Conservation (phyloP, 441 rosid genomes). For the Flueggea neowawraea region DNA sequence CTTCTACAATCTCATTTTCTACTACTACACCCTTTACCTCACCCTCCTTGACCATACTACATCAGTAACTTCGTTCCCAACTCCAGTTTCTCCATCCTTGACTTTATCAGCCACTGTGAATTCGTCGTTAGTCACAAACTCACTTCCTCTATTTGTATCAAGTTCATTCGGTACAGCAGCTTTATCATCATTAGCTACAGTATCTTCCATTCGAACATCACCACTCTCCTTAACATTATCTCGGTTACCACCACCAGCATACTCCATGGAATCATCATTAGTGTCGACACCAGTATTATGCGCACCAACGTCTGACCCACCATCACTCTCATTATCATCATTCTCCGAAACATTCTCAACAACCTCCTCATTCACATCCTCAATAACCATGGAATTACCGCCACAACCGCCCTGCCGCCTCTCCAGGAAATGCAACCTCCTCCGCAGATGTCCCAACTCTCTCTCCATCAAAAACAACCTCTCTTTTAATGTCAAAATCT, state of each 20-base stretch:
- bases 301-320: conserved; percentile 52
- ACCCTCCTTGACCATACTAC: conserved; percentile 17
- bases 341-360: conserved; percentile 72
- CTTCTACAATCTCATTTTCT: conserved; percentile 12
- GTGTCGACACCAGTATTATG: conserved; percentile 17
- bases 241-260: conserved; percentile 8
- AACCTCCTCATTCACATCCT: conserved; percentile 76
- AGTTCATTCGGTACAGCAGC: conserved; percentile 8
- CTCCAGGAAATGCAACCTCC: conserved; percentile 84
- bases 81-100: conserved; percentile 7
- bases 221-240: conserved; percentile 16
- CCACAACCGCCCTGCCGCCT: conserved; percentile 33
- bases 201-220: conserved; percentile 42
- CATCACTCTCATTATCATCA: conserved; percentile 60
- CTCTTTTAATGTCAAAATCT: conserved; percentile 84
- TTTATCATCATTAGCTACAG: conserved; percentile 9
- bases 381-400: conserved; percentile 21
- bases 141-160: conserved; percentile 18
- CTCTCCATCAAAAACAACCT: conserved; percentile 92
- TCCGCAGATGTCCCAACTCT: conserved; percentile 79
- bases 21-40: conserved; percentile 21
- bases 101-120: conserved; percentile 11
- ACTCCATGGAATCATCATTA: conserved; percentile 28
- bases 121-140: conserved; percentile 2
- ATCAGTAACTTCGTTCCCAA: conserved; percentile 1